Conservation (phyloP, 2,329 filamentous ascomycete species). For the Ophiobolus disseminans region DNA sequence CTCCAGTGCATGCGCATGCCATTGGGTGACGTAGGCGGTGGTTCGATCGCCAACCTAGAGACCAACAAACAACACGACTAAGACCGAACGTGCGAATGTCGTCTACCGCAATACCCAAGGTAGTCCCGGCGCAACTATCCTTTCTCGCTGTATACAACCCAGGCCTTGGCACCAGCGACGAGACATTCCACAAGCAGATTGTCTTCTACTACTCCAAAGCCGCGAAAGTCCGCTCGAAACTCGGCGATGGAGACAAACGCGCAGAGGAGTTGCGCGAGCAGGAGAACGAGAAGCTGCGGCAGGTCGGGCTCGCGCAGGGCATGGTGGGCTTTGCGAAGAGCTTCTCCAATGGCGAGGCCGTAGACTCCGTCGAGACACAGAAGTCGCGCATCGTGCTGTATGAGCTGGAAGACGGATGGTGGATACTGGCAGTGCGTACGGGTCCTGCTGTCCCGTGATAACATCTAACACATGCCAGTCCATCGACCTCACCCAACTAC, state of each 20-base stretch:
- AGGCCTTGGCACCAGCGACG: constrained; percentile 73
- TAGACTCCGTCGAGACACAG: constrained; percentile 90
- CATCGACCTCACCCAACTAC: constrained; percentile 80
- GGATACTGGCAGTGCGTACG: constrained; percentile 90
- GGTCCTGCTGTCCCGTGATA: no score
- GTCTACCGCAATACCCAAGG: constrained; percentile 36
- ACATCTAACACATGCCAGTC: constrained; percentile 61
- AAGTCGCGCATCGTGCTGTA: constrained; percentile 83
- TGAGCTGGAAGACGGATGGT: constrained; percentile 91
- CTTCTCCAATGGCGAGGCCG: constrained; percentile 77
- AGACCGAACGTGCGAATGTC: constrained; percentile 25
- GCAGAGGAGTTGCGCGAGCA: constrained; percentile 61
- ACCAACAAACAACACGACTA: neutral
- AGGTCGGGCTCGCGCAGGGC: constrained; percentile 94
- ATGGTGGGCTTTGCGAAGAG: constrained; percentile 88
- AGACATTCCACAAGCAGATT: constrained; percentile 80
- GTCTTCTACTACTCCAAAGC: constrained; percentile 82
- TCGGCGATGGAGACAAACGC: constrained; percentile 35
- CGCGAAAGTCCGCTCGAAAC: constrained; percentile 38
- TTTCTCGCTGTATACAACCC: constrained; percentile 97
- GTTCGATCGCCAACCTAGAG: neutral
- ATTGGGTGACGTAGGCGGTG: neutral
- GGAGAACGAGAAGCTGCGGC: constrained; percentile 84
- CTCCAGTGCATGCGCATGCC: no score
- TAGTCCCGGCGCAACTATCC: constrained; percentile 82